A percentile compares a stretch with the other conserved stretches of the same genome.
Conservation (phyloP, 23 red algal genomes). For the Cyanidium caldarium region DNA sequence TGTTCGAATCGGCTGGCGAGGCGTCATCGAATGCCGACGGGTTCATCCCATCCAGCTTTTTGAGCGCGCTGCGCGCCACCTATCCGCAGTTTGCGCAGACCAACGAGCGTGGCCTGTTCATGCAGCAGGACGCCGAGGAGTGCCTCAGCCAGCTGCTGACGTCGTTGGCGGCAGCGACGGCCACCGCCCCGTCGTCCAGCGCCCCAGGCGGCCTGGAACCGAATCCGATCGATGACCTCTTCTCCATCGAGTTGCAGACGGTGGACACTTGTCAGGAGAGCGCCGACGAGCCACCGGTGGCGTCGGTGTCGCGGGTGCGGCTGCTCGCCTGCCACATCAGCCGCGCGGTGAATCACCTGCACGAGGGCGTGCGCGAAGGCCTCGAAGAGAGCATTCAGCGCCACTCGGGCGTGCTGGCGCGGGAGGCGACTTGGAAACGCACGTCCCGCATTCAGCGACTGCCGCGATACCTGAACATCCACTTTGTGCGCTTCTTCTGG, state of each 20-base stretch:
- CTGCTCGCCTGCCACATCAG: constrained; percentile 80
- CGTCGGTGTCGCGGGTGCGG: constrained; percentile 24
- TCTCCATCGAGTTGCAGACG: constrained; percentile 34
- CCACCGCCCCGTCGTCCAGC: background rate
- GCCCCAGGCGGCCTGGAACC: background rate
- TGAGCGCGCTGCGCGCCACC: constrained; percentile 34
- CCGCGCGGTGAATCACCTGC: constrained; percentile 41
- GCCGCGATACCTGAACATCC: constrained; percentile 69
- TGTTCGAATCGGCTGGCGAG: constrained; percentile 6
- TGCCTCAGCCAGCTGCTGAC: constrained; percentile 57
- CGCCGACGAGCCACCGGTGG: constrained; percentile 13
- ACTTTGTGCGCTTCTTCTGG: constrained; percentile 98
- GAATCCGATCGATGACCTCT: constrained; percentile 58
- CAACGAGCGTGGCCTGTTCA: constrained; percentile 47
- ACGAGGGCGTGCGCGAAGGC: constrained; percentile 52
- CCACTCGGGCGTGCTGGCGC: constrained; percentile 22
- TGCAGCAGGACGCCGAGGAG: constrained; percentile 98
- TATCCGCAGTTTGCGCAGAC: constrained; percentile 78
- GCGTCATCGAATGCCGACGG: background rate
- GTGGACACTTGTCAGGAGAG: constrained; percentile 51
- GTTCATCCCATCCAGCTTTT: constrained; percentile 36
- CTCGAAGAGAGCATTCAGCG: constrained; percentile 74
- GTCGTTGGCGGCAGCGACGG: constrained; percentile 1
- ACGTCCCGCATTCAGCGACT: constrained; percentile 37
- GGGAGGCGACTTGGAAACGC: constrained; percentile 36